A percentile compares a stretch with the other conserved stretches of the same genome.
Evolutionary conservation across 352 stramenopile species (phyloP).

Genomic region (Globisporangium yorkense): DNA sequence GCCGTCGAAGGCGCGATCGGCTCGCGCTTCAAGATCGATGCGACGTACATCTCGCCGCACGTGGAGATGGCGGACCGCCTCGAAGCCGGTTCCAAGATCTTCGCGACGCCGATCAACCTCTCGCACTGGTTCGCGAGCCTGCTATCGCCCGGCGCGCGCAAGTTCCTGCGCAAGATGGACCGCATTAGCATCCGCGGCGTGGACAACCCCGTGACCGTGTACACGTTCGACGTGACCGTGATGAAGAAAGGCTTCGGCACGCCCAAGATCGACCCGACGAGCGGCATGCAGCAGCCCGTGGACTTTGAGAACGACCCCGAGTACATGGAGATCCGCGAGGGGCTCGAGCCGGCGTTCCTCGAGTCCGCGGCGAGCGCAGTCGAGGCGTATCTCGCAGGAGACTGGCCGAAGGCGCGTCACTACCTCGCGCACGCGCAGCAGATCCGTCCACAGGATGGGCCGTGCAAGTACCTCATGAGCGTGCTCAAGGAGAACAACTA

Average conservation of each 20-base stretch:
- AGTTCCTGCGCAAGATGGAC: conserved; percentile 81
- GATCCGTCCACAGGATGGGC: conserved; percentile 83
- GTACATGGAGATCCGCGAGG: conserved; percentile 80
- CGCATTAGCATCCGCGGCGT: conserved; percentile 81
- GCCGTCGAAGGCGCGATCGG: conserved; percentile 95
- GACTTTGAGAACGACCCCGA: conserved; percentile 82
- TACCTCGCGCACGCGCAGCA: conserved; percentile 70
- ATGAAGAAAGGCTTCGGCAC: conserved; percentile 71
- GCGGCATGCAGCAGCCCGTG: conserved; percentile 54
- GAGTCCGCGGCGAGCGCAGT: conserved; percentile 60
- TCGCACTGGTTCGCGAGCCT: conserved; percentile 80
- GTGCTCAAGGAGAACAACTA: conserved; percentile 86
- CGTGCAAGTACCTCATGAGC: conserved; percentile 86
- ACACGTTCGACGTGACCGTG: conserved; percentile 86
- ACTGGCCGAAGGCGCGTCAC: conserved; percentile 69
- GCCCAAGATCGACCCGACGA: conserved; percentile 55
- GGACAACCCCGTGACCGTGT: conserved; percentile 75
- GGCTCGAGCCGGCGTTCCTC: conserved; percentile 74
- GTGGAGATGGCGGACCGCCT: conserved; percentile 93
- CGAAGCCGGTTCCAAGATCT: conserved; percentile 94
- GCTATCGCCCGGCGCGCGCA: conserved; percentile 56
- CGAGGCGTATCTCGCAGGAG: conserved; percentile 66
- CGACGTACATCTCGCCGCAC: conserved; percentile 95
- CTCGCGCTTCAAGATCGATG: conserved; percentile 94
- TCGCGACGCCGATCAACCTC: conserved; percentile 75